Evolutionary conservation across 441 rosid genomes (phyloP).

Genomic region (Mallotus repandus): DNA sequence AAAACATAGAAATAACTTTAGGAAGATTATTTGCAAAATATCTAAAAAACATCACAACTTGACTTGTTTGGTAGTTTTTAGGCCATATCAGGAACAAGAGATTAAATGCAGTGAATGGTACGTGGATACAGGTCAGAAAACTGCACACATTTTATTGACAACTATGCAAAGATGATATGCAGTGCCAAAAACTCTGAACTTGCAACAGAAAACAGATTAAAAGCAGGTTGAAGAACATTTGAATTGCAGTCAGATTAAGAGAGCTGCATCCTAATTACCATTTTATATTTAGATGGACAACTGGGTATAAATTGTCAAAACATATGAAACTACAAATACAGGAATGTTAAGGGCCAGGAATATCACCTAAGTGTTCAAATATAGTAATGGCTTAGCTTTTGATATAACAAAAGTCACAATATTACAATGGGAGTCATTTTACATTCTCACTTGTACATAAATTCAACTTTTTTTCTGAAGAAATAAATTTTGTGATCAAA

Average conservation of each 20-base stretch:
- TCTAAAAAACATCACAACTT: background rate
- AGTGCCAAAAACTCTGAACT: background rate
- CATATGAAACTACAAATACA: background rate
- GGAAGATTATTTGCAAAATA: constrained; percentile 4
- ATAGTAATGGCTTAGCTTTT: background rate
- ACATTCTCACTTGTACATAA: background rate
- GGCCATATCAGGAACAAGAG: background rate
- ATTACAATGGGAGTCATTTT: background rate
- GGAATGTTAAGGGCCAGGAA: background rate
- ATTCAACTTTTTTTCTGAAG: background rate
- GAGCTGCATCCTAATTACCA: background rate
- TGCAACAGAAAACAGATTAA: background rate
- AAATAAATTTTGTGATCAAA: constrained; percentile 3
- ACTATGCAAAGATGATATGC: background rate
- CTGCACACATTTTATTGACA: background rate
- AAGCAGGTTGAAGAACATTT: background rate
- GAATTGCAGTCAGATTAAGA: background rate
- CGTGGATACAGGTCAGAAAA: background rate
- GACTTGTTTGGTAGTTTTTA: background rate
- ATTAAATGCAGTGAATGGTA: background rate
- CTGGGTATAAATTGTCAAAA: background rate
- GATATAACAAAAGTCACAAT: background rate
- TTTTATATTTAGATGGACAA: background rate
- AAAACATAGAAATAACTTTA: background rate
- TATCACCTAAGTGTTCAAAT: background rate